Evolutionary conservation across 257 asterid species (phyloP), one percentile per base, ranked within the genome.

Genomic region (Salvia miltiorrhiza): DNA sequence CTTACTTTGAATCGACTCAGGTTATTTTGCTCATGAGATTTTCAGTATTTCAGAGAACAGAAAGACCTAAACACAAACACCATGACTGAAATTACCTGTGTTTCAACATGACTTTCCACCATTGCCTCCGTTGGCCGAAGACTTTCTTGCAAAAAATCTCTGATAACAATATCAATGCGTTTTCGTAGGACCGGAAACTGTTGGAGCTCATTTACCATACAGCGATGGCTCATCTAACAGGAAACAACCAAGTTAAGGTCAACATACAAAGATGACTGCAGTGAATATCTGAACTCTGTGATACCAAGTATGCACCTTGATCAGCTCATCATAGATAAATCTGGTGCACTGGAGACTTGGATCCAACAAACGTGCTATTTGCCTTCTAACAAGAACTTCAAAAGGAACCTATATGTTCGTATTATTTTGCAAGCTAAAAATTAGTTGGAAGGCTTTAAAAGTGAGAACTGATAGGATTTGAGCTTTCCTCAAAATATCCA

Each of bases 341-440:
- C 96, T 80, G 54, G 97, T 92, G 82, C 98, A 94, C 76, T 94
- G 98, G 69, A 94, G 93, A 82, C 98, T 92, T 30, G 98, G 98
- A 76, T 94, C 98, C 90, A 84, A 80, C 65, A 94, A 75, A 11
- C 97, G 95, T 63, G 96, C 90, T 40, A 94, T 91, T 80, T 94
- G 95, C 65, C 88, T 89, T 73, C 92, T 86, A 59, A 89, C 74
- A 77, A 94, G 96, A 84, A 89, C 94, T 80, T 94, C 99, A 83
- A 94, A 94, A 43, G 99, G 97, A 55, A 87, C 96, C 99, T 90
- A 53, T 74, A 82, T 12, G 57, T 73, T 73, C 54, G 19, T 11
- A 62, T 63, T 54, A 50, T 53, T 69, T 71, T 60, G 70, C 68
- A 72, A 21, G 60, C 26, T 53, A 14, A 23, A 48, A 4, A 65